Evolutionary conservation across 208 protist species (phyloP), one percentile per base, ranked within the genome.

Genomic region (Wallacemonas sp.): DNA sequence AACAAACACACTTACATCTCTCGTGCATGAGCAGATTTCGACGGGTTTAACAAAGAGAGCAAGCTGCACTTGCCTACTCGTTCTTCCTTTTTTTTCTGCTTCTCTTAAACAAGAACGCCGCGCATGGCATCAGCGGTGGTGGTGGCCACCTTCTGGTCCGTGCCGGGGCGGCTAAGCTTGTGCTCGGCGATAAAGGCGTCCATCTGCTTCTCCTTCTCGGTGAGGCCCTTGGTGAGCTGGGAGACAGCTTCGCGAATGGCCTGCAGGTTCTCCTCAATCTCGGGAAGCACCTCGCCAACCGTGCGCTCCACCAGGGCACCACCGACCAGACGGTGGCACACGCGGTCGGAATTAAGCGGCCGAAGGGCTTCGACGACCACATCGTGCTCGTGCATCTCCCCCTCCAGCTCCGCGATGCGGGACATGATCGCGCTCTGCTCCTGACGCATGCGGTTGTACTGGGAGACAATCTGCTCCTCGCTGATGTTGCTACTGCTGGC

Each of bases 231-330:
- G 55, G 87, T 93, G 14, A 94, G 77, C 62, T 91, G 68, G n/a
- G 59, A 70, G 28, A 97, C 59, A 5, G 86, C 78, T 31, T 85
- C 75, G 57, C 82, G 78, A 61, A 97, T 93, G 65, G 74, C 77
- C 23, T 82, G 74, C 20, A 92, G 70, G 70, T 97, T 98, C 54
- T 90, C 76, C 81, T 97, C 79, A n/a, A 99, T 86, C 50, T 96
- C 93, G 12, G 97, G 98, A 28, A 98, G 74, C 29, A 98, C 91
- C 61, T 98, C 96, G 14, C 81, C 95, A 0, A 98, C 96, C 7
- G 91, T 99, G 65, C 93, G 88, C 77, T 99, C 95, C 41, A 98
- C 86, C 11, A 99, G 84, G 28, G 97, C 97, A 31, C 91, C 94
- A 36, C 97, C 98, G 14, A 99, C 86, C 31, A 98, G 78, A 29